These are phyloP conservation scores for Didymosphaeria variabile DNA, from an alignment of 2,329 filamentous ascomycete species.

Conservation along the genomic window DNA sequence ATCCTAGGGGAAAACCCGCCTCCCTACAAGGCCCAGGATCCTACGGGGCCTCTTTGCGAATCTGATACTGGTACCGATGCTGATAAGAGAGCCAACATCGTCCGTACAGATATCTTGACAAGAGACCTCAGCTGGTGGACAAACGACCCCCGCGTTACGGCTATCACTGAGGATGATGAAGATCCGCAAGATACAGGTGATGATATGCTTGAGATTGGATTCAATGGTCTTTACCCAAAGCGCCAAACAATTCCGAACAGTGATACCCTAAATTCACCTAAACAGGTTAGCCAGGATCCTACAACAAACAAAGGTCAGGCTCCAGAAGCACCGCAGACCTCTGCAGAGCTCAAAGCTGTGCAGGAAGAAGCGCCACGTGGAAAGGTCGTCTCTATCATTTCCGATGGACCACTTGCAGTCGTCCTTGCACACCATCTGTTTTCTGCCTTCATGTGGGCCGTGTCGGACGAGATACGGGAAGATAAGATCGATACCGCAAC, in stretches of 20 bases:
- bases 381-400: conserved; percentile 12
- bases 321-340: not conserved
- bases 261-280: no score
- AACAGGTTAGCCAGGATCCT: no score
- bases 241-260: no score
- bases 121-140: conserved; percentile 17
- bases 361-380: not conserved
- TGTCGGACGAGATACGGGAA: not conserved
- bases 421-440: conserved; percentile 17
- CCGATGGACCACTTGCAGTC: conserved; percentile 8
- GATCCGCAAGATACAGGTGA: not conserved
- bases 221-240: conserved; percentile 10
- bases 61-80: no score
- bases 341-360: no score
- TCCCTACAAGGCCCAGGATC: no score
- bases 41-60: no score
- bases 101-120: conserved; percentile 6
- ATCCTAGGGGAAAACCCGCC: conserved; percentile 15
- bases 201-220: conserved; percentile 7
- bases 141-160: conserved; percentile 5
- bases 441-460: conserved; percentile 18
- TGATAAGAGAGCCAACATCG: no score
- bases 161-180: not conserved
- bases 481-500: conserved; percentile 4
- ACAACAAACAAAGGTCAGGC: no score